Conservation (phyloP, 441 rosid genomes). For the Arabidopsis lyrata region DNA sequence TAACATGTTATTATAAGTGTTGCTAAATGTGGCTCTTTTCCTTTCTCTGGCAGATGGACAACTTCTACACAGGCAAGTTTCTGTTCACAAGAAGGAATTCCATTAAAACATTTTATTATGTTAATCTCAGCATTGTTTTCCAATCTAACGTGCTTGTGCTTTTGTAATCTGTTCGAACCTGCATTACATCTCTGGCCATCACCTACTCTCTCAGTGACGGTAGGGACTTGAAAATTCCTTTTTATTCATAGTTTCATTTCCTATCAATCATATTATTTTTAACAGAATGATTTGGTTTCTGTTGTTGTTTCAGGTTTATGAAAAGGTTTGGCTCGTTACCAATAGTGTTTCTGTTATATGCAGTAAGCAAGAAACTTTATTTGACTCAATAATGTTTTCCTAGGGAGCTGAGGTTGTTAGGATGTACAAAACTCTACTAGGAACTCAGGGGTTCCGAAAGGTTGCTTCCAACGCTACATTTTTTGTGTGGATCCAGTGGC, state of each 20-base stretch:
- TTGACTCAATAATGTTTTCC: constrained; percentile 35
- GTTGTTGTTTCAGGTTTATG: constrained; percentile 77
- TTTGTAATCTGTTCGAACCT: constrained; percentile 42
- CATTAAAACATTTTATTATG: constrained; percentile 4
- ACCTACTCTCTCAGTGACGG: constrained; percentile 74
- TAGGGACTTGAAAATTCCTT: constrained; percentile 46
- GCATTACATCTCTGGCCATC: constrained; percentile 40
- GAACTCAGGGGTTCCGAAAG: constrained; percentile 91
- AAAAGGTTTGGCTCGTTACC: constrained; percentile 70
- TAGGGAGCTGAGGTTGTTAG: constrained; percentile 99
- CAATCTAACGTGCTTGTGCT: constrained; percentile 40
- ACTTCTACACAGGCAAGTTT: constrained; percentile 94
- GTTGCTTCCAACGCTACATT: constrained; percentile 49
- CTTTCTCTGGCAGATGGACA: constrained; percentile 83
- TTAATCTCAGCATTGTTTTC: constrained; percentile 25
- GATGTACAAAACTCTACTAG: constrained; percentile 98
- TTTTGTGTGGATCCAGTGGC: constrained; percentile 8
- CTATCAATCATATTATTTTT: constrained; percentile 21
- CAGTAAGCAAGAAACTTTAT: constrained; percentile 14
- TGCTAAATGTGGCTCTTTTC: constrained; percentile 39
- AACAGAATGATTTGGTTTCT: constrained; percentile 30
- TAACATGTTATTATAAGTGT: not conserved
- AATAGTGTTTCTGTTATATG: constrained; percentile 14
- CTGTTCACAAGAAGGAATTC: constrained; percentile 28
- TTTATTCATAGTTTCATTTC: constrained; percentile 30